A percentile compares a stretch with the other conserved stretches of the same genome.
phyloP scores from a whole-genome alignment of 2,329 filamentous ascomycete species.

The Colletotrichum musicola region DNA sequence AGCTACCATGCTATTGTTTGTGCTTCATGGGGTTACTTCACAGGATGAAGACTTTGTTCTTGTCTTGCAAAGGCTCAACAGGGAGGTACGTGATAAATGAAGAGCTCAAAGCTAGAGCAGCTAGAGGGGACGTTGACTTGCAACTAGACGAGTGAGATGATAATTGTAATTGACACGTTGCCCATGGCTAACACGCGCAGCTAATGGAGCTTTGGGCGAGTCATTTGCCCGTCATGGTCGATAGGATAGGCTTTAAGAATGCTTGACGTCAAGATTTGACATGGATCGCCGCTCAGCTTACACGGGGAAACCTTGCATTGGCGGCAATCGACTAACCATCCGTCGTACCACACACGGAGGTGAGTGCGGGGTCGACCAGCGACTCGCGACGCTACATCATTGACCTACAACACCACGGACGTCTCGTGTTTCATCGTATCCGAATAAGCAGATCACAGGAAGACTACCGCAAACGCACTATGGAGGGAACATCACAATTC shows the following conservation, averaged over 20 bases:
- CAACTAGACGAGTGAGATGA: too few relatives aligned
- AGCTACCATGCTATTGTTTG: too few relatives aligned
- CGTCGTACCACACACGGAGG: not conserved
- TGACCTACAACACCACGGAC: too few relatives aligned
- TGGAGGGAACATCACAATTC: not conserved
- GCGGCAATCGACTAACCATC: not conserved
- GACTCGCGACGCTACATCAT: too few relatives aligned
- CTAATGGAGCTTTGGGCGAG: not conserved
- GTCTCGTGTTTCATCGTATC: too few relatives aligned
- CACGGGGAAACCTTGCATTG: constrained; percentile 3
- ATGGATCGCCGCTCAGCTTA: not conserved
- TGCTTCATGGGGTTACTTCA: too few relatives aligned
- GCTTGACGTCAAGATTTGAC: constrained; percentile 24
- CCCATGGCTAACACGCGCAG: not conserved
- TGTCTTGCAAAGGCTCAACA: too few relatives aligned
- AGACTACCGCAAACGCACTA: not conserved
- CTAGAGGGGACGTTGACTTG: too few relatives aligned
- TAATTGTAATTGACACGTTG: too few relatives aligned
- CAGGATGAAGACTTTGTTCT: too few relatives aligned
- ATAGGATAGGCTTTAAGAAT: constrained; percentile 20
- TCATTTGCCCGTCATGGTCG: not conserved
- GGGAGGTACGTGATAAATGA: too few relatives aligned
- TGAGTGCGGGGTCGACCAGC: constrained; percentile 26
- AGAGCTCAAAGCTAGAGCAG: not conserved
- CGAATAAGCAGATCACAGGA: too few relatives aligned